Conservation (phyloP, 2,329 filamentous ascomycete genomes). For the Plenodomus tracheiphilus region DNA sequence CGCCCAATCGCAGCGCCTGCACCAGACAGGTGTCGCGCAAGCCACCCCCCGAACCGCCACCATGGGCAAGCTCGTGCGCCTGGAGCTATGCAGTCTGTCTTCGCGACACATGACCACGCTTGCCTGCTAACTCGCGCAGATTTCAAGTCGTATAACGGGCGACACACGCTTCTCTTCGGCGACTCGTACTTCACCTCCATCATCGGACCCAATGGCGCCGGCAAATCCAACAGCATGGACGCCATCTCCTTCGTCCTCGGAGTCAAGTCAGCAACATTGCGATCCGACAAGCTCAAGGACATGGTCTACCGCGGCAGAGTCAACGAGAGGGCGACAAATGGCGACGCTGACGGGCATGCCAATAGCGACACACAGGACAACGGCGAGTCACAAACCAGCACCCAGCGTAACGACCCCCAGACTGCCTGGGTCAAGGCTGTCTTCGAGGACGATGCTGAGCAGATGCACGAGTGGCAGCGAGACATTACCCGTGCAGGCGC, state of each 20-base stretch:
- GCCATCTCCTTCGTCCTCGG: slow-evolving; percentile 98
- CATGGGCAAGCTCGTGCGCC: slow-evolving; percentile 95
- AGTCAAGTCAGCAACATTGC: slow-evolving; percentile 97
- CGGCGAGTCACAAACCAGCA: slow-evolving; percentile 61
- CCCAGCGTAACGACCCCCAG: slow-evolving; percentile 77
- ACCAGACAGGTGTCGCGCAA: slow-evolving; percentile 12
- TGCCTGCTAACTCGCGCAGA: slow-evolving; percentile 52
- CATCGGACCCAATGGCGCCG: slow-evolving; percentile 98
- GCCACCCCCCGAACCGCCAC: slow-evolving; percentile 14
- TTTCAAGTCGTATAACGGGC: slow-evolving; percentile 99
- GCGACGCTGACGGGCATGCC: too few species aligned
- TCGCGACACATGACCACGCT: slow-evolving; percentile 3
- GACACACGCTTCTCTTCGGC: slow-evolving; percentile 90
- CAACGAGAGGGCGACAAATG: slow-evolving; percentile 70
- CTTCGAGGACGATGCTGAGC: slow-evolving; percentile 94
- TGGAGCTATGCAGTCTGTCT: slow-evolving; percentile 85
- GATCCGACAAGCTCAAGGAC: slow-evolving; percentile 90
- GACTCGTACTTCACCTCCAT: slow-evolving; percentile 99
- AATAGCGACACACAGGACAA: slow-evolving; percentile 51
- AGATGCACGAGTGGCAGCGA: slow-evolving; percentile 95
- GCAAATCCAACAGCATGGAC: slow-evolving; percentile 99
- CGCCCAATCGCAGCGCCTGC: slow-evolving; percentile 4
- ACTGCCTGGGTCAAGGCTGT: slow-evolving; percentile 99
- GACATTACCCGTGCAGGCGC: slow-evolving; percentile 85
- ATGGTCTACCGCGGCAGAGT: slow-evolving; percentile 95